A percentile compares a stretch with the other conserved stretches of the same genome.
Evolutionary conservation across 2,329 filamentous ascomycete genomes (phyloP).

Genomic region (Aspergillus felis): DNA sequence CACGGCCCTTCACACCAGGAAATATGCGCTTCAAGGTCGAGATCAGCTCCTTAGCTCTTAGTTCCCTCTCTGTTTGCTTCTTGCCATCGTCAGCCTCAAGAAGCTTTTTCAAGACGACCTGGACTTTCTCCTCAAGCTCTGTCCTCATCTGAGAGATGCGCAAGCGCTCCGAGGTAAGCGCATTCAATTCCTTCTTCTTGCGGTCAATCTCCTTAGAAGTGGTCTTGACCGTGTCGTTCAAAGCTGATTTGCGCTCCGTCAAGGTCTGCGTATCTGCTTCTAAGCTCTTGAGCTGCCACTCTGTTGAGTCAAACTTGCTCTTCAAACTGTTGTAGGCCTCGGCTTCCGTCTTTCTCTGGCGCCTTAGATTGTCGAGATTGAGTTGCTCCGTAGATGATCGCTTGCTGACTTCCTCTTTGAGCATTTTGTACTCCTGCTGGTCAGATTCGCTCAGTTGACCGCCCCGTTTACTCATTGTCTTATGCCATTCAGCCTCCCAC

Average conservation of each 20-base stretch:
- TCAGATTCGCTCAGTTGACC: constrained; percentile 81
- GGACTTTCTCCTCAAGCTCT: constrained; percentile 88
- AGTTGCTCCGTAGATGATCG: constrained; percentile 76
- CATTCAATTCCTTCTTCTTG: constrained; percentile 90
- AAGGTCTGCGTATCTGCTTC: constrained; percentile 67
- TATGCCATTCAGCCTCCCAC: constrained; percentile 84
- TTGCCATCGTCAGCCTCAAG: constrained; percentile 79
- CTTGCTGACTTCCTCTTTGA: constrained; percentile 80
- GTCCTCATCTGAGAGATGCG: constrained; percentile 76
- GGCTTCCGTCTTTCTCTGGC: constrained; percentile 85
- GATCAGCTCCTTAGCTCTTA: constrained; percentile 75
- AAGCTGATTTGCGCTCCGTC: constrained; percentile 62
- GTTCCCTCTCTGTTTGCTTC: constrained; percentile 79
- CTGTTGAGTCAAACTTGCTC: constrained; percentile 76
- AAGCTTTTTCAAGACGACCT: constrained; percentile 75
- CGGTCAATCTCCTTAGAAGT: constrained; percentile 72
- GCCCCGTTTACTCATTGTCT: constrained; percentile 80
- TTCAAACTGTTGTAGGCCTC: constrained; percentile 86
- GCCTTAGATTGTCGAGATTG: constrained; percentile 78
- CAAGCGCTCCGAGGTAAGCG: constrained; percentile 76
- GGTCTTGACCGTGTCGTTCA: constrained; percentile 61
- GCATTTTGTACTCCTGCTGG: constrained; percentile 80
- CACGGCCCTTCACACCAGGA: constrained; percentile 82
- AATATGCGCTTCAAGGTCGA: constrained; percentile 84
- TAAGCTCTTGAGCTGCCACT: constrained; percentile 70